phyloP scores from a whole-genome alignment of 2,329 filamentous ascomycete genomes.

The Colletotrichum tofieldiae region DNA sequence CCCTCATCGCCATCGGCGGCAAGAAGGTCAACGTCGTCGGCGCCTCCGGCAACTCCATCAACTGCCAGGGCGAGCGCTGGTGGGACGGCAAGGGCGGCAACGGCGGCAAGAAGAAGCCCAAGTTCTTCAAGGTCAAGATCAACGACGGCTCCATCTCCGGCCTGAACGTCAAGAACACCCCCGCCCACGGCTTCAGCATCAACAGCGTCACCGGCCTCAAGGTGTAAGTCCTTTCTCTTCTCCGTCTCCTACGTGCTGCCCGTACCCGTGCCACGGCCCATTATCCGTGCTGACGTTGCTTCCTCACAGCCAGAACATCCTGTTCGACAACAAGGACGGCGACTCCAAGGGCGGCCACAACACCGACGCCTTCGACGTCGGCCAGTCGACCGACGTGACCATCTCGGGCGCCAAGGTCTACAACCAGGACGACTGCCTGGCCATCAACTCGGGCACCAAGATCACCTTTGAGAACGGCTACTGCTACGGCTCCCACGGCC shows the following conservation, averaged over 20 bases:
- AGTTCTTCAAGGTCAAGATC: conserved; percentile 69
- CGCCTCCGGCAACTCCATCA: conserved; percentile 65
- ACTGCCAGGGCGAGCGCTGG: conserved; percentile 71
- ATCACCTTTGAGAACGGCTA: conserved; percentile 62
- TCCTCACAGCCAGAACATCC: conserved; percentile 51
- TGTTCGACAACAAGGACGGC: conserved; percentile 58
- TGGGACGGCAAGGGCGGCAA: conserved; percentile 75
- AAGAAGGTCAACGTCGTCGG: conserved; percentile 68
- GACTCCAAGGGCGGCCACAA: conserved; percentile 62
- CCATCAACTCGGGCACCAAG: conserved; percentile 67
- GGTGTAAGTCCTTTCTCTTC: conserved; percentile 48
- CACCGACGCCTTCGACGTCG: conserved; percentile 73
- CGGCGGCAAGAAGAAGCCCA: conserved; percentile 75
- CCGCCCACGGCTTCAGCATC: conserved; percentile 60
- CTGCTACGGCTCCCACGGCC: conserved; percentile 62
- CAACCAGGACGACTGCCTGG: conserved; percentile 76
- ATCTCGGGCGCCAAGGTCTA: conserved; percentile 69
- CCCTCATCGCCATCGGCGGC: conserved; percentile 74
- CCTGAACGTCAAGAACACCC: conserved; percentile 60
- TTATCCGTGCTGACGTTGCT: too few relatives aligned
- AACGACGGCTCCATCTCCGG: conserved; percentile 55
- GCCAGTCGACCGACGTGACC: conserved; percentile 63
- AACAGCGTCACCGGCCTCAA: conserved; percentile 54
- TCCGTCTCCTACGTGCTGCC: too few relatives aligned
- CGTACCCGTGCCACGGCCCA: too few relatives aligned